Conservation (phyloP, 371 early-diverging fungal species). For the Rhizopus microsporus region DNA sequence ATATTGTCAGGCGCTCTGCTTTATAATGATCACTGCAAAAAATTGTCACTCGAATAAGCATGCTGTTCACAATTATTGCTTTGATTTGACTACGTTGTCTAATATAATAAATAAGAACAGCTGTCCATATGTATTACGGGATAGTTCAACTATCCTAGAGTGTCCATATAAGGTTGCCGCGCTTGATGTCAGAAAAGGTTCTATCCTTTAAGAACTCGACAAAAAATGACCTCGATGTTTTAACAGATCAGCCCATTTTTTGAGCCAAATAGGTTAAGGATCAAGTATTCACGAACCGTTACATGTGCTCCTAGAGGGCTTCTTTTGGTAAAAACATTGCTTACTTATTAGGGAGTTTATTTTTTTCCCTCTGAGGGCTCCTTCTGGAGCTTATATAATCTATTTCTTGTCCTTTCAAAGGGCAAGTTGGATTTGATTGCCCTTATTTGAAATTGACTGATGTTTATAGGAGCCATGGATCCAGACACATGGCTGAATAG, state of each 20-base stretch:
- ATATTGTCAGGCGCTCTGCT: no score
- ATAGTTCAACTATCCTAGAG: constrained; percentile 28
- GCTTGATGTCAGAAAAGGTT: constrained; percentile 75
- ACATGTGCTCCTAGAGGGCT: no score
- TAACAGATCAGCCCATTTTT: no score
- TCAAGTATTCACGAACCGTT: no score
- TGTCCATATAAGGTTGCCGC: constrained; percentile 61
- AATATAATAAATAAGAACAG: constrained; percentile 70
- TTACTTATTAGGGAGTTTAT: no score
- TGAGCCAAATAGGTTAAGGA: no score
- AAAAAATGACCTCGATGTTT: no score
- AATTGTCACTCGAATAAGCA: no score
- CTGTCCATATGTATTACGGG: constrained; percentile 16
- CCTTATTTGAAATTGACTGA: not conserved
- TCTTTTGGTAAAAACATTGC: no score
- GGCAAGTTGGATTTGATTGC: not conserved
- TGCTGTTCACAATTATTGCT: constrained; percentile 61
- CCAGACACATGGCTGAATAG: no score
- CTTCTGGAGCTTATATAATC: not conserved
- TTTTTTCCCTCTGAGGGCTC: no score
- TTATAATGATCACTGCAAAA: no score
- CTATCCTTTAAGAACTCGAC: constrained; percentile 87
- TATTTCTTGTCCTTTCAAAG: constrained; percentile 5
- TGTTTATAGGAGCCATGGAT: not conserved
- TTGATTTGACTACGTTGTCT: constrained; percentile 58